These are phyloP conservation scores for Pyrenophora tritici-repentis DNA, from an alignment of 2,329 filamentous ascomycete genomes.

Conservation along the genomic window DNA sequence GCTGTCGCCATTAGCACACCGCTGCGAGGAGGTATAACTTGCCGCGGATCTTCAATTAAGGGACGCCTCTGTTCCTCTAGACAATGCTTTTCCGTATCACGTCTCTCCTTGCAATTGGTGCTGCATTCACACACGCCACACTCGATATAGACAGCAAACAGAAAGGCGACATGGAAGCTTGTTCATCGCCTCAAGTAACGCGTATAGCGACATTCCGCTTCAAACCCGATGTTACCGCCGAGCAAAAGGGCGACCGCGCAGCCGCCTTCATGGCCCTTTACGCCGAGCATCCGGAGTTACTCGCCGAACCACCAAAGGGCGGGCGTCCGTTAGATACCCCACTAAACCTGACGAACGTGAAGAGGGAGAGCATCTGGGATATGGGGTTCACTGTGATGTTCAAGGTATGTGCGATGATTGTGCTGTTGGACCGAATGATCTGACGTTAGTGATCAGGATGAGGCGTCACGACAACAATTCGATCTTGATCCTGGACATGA, in stretches of 20 bases:
- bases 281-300: slow-evolving; percentile 21
- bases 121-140: background rate
- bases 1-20: background rate
- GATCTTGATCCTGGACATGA: slow-evolving; percentile 32
- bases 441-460: slow-evolving; percentile 14
- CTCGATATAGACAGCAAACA: background rate
- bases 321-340: slow-evolving; percentile 29
- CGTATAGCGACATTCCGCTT: slow-evolving; percentile 35
- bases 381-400: slow-evolving; percentile 34
- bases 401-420: slow-evolving; percentile 18
- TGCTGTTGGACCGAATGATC: background rate
- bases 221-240: slow-evolving; percentile 15
- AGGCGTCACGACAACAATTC: slow-evolving; percentile 27
- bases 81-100: background rate
- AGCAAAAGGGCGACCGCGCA: slow-evolving; percentile 29
- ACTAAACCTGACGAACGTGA: slow-evolving; percentile 27
- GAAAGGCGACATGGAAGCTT: background rate
- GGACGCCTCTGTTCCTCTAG: no score
- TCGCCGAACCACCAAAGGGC: slow-evolving; percentile 23
- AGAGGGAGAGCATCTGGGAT: slow-evolving; percentile 32
- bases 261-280: slow-evolving; percentile 30
- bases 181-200: slow-evolving; percentile 16
- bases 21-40: background rate
- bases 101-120: background rate
- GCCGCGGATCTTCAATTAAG: no score